Evolutionary conservation across 805 yeast genomes (phyloP), one percentile per base, ranked within the genome.

Genomic region (Candida pseudofarinosa): DNA sequence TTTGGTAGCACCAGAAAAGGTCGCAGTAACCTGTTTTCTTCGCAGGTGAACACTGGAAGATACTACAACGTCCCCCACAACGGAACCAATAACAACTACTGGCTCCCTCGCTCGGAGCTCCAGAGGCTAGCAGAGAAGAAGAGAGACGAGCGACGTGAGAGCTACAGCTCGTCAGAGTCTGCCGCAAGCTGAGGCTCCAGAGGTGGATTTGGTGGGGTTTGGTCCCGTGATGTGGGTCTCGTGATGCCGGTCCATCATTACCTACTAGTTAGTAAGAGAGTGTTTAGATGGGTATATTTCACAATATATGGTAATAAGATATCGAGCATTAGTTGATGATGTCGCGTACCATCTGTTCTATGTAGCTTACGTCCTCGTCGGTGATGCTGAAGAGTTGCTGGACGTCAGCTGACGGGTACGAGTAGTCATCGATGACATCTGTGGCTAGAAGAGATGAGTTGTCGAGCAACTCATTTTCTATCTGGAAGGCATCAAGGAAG

Each of bases 41-140:
- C 59, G 3, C 71, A 61, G 42, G 73, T 67, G 10, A 69, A 68
- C 41, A 49, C 67, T 4, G 74, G 74, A 2, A 50, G 50, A 3
- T 67, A 51, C 43, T 68, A 68, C 45, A 67, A 60, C 45, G 67
- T 68, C 44, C 69, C 63, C 35, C 45, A 57, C 34, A 63, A 55
- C 35, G 54, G 59, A 17, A 65, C 68, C 30, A 69, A 69, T 46
- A 69, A 68, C 47, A 60, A 63, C 19, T 68, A 62, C 30, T 69
- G 74, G 74, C 47, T 68, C 51, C 66, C 71, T 38, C 18, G 32
- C 13, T 42, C 26, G 37, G 48, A 23, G 10, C 28, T 23, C 28
- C 6, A 6, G 10, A 23, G 10, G 28, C 6, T 23, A 7, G n/a
- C n/a, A n/a, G n/a, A n/a, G n/a, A 23, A 23, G 28, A 6, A 23